A percentile compares a stretch with the other conserved stretches of the same genome.
These are phyloP conservation scores for Spencermartinsiella ligniputridi DNA, from an alignment of 1,139 yeast species.

Conservation along the genomic window DNA sequence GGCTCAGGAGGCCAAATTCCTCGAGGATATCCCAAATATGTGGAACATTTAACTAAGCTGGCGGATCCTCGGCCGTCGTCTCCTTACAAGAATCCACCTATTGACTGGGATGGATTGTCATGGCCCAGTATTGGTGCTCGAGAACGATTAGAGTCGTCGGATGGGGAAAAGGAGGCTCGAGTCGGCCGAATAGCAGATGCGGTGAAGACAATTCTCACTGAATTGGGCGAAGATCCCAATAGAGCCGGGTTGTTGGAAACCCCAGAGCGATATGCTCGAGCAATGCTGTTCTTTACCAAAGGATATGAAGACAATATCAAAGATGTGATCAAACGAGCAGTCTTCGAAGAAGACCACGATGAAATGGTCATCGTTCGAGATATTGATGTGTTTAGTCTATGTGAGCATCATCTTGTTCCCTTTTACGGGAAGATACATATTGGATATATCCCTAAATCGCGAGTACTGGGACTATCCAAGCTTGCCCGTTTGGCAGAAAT, in stretches of 20 bases:
- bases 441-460: conserved; percentile 91
- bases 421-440: conserved; percentile 95
- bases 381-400: conserved; percentile 83
- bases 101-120: conserved; percentile 84
- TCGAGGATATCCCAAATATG: conserved; percentile 31
- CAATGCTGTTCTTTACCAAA: conserved; percentile 91
- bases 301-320: conserved; percentile 84
- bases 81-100: conserved; percentile 83
- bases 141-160: conserved; percentile 59
- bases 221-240: conserved; percentile 85
- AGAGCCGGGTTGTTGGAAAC: conserved; percentile 92
- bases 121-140: conserved; percentile 96
- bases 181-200: conserved; percentile 79
- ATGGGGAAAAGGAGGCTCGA: conserved; percentile 56
- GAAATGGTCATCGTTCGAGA: conserved; percentile 98
- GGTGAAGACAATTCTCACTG: conserved; percentile 72
- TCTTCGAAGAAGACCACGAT: conserved; percentile 96
- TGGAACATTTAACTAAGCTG: conserved; percentile 35
- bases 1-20: conserved; percentile 24
- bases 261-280: conserved; percentile 94
- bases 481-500: conserved; percentile 94
- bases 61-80: conserved; percentile 76
- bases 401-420: conserved; percentile 98
- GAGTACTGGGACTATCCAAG: conserved; percentile 91
- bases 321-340: conserved; percentile 91